Evolutionary conservation across 2,329 filamentous ascomycete genomes (phyloP), one percentile per base, ranked within the genome.

Genomic region (Colletotrichum coccodes): DNA sequence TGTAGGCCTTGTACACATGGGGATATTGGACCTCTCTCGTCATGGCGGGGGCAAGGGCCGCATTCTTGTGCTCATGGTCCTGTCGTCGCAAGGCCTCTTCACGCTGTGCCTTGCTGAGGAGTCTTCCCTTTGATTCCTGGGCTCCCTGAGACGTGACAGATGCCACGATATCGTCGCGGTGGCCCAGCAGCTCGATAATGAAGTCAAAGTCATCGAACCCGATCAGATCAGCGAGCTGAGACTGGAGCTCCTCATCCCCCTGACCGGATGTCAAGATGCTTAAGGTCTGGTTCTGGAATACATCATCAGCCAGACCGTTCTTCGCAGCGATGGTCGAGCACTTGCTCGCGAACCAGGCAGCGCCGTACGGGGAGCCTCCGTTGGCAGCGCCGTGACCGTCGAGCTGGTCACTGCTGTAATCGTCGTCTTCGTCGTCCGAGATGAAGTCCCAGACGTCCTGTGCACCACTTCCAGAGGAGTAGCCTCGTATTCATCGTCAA

Each of bases 381-480:
- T 76, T 75, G 8, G 73, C 71, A 12, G 58, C 74, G 12, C 73
- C 82, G 56, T 68, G 73, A 26, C 81, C 82, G 47, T 86, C 81
- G 21, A 73, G 66, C 46, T 75, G 72, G 70, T 93, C 92, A 75
- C 88, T 91, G 77, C 87, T 82, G 12, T 79, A 85, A 8, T 87
- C 84, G 64, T 91, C 91, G 23, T 90, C 89, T 28, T 92, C 91
- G 56, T 87, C 87, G 58, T 95, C 92, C 68, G 91, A 94, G 75
- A 97, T 94, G 67, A 97, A 90, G 77, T 98, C 95, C 95, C 95
- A 98, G 11, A 98, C 91, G 80, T 98, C 94, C 67, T 95, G 92
- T 6, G 89, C 88, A 21, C 87, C 89, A 49, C 87, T 89, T 6
- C 88, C 88, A 2, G 86, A 87, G 1, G 83, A 85, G 71, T 85